These are phyloP conservation scores for Heimioporus sp. DNA, from an alignment of 768 basidiomycete species.

Conservation along the genomic window DNA sequence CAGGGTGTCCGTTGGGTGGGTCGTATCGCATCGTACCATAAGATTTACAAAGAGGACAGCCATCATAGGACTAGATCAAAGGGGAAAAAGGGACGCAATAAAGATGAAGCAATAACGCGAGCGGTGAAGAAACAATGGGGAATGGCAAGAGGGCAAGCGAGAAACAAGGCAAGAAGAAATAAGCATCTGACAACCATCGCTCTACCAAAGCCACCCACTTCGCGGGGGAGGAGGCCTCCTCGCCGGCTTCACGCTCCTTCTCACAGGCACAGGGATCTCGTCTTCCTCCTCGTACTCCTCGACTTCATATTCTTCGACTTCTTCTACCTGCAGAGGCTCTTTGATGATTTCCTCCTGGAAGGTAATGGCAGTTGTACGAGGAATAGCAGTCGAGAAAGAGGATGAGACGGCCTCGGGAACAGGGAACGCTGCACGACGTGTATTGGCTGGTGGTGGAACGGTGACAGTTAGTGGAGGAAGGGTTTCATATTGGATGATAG, in stretches of 20 bases:
- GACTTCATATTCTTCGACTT: constrained; percentile 35
- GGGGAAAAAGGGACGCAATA: constrained; percentile 4
- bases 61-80: constrained; percentile 7
- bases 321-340: constrained; percentile 35
- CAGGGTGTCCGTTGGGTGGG: constrained; percentile 17
- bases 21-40: constrained; percentile 29
- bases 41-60: constrained; percentile 13
- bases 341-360: constrained; percentile 54
- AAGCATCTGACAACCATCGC: constrained; percentile 31
- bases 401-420: constrained; percentile 61
- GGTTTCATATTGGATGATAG: constrained; percentile 50
- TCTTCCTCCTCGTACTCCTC: constrained; percentile 45
- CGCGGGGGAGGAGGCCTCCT: constrained; percentile 49
- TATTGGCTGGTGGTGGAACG: constrained; percentile 75
- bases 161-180: constrained; percentile 29
- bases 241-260: constrained; percentile 42
- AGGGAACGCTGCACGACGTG: constrained; percentile 71
- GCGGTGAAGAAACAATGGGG: constrained; percentile 24
- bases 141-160: constrained; percentile 14
- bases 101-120: constrained; percentile 19
- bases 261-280: constrained; percentile 39
- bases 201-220: constrained; percentile 58
- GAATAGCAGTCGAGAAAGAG: constrained; percentile 59
- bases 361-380: constrained; percentile 73
- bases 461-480: constrained; percentile 60